Conservation (phyloP, 345 rosid genomes). For the Isatis tinctoria region DNA sequence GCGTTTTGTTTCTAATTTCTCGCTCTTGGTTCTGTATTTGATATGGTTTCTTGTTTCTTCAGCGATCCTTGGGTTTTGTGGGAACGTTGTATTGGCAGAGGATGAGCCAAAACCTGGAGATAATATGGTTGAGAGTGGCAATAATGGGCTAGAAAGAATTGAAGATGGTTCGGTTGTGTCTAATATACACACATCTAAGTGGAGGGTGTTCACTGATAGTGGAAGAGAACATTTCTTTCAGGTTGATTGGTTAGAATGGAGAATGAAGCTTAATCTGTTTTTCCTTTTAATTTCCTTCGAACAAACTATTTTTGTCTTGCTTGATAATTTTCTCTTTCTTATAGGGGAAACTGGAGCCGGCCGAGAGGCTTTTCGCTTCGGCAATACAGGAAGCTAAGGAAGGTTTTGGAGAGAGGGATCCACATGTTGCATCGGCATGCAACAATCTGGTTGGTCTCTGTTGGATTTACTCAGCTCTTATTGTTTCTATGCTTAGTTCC, state of each 20-base stretch:
- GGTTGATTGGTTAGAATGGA: constrained; percentile 37
- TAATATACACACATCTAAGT: constrained; percentile 83
- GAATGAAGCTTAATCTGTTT: neutral
- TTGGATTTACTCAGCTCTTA: neutral
- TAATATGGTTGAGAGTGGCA: constrained; percentile 35
- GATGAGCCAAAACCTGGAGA: constrained; percentile 34
- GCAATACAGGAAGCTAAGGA: constrained; percentile 85
- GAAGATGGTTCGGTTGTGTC: constrained; percentile 81
- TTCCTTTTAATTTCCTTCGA: neutral
- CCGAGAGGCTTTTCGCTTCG: constrained; percentile 58
- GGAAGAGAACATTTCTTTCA: constrained; percentile 75
- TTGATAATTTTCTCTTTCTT: neutral
- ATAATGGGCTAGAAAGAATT: constrained; percentile 45
- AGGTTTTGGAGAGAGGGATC: constrained; percentile 92
- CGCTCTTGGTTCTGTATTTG: neutral
- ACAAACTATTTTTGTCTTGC: neutral
- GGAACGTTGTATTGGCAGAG: constrained; percentile 48
- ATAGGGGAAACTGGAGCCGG: constrained; percentile 77
- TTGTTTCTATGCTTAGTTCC: neutral
- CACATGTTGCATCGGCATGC: constrained; percentile 94
- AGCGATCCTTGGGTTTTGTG: constrained; percentile 31
- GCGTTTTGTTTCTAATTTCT: neutral
- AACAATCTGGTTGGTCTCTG: constrained; percentile 79
- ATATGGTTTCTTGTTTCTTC: neutral
- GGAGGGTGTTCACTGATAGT: constrained; percentile 92